Evolutionary conservation across 805 yeast genomes (phyloP).

Genomic region (Wickerhamiella siamensis): DNA sequence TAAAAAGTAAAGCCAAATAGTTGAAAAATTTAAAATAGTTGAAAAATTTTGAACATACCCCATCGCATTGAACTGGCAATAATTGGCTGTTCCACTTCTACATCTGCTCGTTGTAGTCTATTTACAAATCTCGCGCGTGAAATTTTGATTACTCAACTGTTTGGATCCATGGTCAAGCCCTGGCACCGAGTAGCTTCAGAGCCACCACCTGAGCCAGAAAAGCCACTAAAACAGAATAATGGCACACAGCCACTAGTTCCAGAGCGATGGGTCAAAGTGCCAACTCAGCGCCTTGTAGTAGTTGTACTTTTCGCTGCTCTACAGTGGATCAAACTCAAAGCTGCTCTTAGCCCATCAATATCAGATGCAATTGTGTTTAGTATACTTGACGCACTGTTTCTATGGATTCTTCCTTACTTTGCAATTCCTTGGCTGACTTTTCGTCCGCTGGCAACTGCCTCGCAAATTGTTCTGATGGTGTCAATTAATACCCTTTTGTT

Average conservation of each 20-base stretch:
- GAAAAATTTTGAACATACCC: no score
- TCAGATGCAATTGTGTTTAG: constrained; percentile 41
- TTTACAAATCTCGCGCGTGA: not conserved
- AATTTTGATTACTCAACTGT: not conserved
- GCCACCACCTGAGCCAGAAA: not conserved
- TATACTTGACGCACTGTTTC: constrained; percentile 53
- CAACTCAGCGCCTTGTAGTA: constrained; percentile 48
- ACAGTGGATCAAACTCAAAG: constrained; percentile 81
- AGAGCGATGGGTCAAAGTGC: constrained; percentile 47
- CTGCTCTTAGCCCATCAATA: constrained; percentile 38
- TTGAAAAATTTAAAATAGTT: no score
- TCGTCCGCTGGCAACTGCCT: constrained; percentile 38
- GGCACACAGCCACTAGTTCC: constrained; percentile 37
- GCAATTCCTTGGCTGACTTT: constrained; percentile 65
- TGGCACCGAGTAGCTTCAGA: not conserved
- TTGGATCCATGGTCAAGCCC: not conserved
- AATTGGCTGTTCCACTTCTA: no score
- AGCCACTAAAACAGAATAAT: not conserved
- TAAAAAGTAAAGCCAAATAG: no score
- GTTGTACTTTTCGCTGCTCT: constrained; percentile 53
- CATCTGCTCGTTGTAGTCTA: no score
- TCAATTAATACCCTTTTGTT: constrained; percentile 27
- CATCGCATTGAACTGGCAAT: no score
- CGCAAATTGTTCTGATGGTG: constrained; percentile 35
- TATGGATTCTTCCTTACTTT: constrained; percentile 58